phyloP scores from a whole-genome alignment of 768 basidiomycete genomes.

The Termitomyces sp. region DNA sequence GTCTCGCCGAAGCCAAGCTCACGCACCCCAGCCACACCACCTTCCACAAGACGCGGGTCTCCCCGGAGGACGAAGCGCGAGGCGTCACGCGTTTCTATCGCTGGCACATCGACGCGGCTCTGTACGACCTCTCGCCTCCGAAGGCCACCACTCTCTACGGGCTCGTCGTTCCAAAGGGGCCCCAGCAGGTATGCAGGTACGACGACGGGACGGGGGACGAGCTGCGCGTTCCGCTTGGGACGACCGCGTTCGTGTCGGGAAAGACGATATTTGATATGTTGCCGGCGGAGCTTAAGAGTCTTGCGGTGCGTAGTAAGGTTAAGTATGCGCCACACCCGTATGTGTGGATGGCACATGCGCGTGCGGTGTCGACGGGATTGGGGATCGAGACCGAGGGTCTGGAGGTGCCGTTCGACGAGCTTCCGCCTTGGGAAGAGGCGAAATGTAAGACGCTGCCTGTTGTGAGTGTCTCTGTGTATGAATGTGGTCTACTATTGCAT shows the following conservation, averaged over 20 bases:
- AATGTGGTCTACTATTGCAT: neutral
- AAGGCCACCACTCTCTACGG: slow-evolving; percentile 85
- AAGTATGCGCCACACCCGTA: slow-evolving; percentile 85
- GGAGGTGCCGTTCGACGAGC: slow-evolving; percentile 61
- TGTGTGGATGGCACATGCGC: slow-evolving; percentile 85
- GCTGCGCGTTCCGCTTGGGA: slow-evolving; percentile 78
- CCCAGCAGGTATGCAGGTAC: slow-evolving; percentile 63
- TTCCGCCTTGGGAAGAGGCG: slow-evolving; percentile 81
- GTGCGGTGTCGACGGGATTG: slow-evolving; percentile 72
- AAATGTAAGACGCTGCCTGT: slow-evolving; percentile 73
- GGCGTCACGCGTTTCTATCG: slow-evolving; percentile 88
- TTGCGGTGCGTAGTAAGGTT: slow-evolving; percentile 75
- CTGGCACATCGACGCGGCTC: slow-evolving; percentile 91
- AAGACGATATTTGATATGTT: slow-evolving; percentile 83
- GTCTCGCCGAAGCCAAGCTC: slow-evolving; percentile 70
- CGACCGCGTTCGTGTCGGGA: slow-evolving; percentile 82
- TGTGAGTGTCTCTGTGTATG: slow-evolving; percentile 31
- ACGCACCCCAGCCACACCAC: slow-evolving; percentile 85
- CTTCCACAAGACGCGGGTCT: slow-evolving; percentile 81
- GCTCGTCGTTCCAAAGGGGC: slow-evolving; percentile 66
- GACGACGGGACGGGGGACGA: slow-evolving; percentile 89
- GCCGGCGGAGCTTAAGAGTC: slow-evolving; percentile 65
- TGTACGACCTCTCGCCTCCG: slow-evolving; percentile 75
- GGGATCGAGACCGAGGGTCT: slow-evolving; percentile 79
- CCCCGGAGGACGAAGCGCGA: slow-evolving; percentile 67